A percentile compares a stretch with the other conserved stretches of the same genome.
These are phyloP conservation scores for Rosa rugosa DNA, from an alignment of 306 rosid genomes.

Conservation along the genomic window DNA sequence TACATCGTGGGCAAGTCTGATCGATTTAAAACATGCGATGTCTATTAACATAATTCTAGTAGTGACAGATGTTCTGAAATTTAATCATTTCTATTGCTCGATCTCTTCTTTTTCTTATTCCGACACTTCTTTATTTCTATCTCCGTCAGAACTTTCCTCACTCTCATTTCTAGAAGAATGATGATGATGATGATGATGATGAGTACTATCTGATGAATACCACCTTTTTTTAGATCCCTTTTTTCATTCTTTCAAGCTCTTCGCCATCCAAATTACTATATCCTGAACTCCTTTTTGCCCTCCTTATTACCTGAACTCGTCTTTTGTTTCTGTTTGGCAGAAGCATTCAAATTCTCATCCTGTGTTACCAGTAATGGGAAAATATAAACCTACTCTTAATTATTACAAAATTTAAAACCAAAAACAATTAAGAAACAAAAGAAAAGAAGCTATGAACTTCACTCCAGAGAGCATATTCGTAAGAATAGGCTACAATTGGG, in stretches of 20 bases:
- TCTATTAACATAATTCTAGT: too few species aligned
- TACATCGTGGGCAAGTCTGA: too few species aligned
- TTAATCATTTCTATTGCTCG: conserved; percentile 27
- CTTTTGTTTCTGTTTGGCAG: conserved; percentile 9
- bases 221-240: conserved; percentile 47
- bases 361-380: neutral
- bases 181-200: conserved; percentile 25
- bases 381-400: neutral
- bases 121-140: conserved; percentile 30
- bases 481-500: too few species aligned
- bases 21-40: too few species aligned
- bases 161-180: conserved; percentile 44
- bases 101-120: conserved; percentile 37
- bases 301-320: conserved; percentile 35
- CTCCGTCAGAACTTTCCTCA: conserved; percentile 25
- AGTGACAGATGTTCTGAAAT: too few species aligned
- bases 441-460: conserved; percentile 34
- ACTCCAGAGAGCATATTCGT: conserved; percentile 40
- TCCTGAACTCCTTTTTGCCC: conserved; percentile 42
- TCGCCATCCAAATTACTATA: conserved; percentile 60
- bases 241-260: conserved; percentile 40
- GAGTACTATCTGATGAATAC: conserved; percentile 61
- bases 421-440: too few species aligned
- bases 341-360: conserved; percentile 34
- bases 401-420: too few species aligned